Conservation (phyloP, 371 early-diverging fungal genomes). For the Zancudomyces culisetae region DNA sequence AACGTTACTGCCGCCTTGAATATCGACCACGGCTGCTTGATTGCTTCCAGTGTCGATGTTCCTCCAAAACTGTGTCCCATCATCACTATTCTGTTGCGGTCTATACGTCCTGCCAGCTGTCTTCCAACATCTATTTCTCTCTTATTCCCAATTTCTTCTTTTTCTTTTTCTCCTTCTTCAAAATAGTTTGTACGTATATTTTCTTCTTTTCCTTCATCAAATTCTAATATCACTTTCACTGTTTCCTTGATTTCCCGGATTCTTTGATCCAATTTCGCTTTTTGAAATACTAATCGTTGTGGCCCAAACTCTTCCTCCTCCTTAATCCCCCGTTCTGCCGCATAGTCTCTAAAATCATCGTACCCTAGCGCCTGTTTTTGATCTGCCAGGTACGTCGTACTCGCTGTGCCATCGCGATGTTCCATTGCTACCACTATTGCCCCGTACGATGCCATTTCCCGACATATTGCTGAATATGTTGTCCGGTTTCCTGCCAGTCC, state of each 20-base stretch:
- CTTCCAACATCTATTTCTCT: background rate
- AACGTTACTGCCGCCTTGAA: background rate
- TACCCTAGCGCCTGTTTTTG: background rate
- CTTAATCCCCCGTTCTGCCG: background rate
- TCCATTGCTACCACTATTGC: background rate
- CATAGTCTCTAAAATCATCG: background rate
- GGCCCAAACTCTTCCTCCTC: background rate
- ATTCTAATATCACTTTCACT: background rate
- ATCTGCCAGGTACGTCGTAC: background rate
- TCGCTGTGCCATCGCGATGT: background rate
- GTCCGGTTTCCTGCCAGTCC: background rate
- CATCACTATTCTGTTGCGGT: background rate
- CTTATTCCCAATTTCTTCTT: background rate
- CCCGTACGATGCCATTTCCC: conserved; percentile 1
- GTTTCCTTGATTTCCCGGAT: background rate
- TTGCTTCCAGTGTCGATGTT: background rate
- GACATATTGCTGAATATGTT: background rate
- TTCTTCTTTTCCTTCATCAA: background rate
- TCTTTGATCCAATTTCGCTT: background rate
- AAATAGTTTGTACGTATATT: background rate
- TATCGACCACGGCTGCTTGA: background rate
- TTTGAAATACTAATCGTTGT: background rate
- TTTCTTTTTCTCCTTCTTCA: background rate
- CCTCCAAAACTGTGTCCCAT: background rate
- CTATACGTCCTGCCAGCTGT: background rate